Conservation (phyloP, 257 asterid genomes). For the Nicotiana noctiflora region DNA sequence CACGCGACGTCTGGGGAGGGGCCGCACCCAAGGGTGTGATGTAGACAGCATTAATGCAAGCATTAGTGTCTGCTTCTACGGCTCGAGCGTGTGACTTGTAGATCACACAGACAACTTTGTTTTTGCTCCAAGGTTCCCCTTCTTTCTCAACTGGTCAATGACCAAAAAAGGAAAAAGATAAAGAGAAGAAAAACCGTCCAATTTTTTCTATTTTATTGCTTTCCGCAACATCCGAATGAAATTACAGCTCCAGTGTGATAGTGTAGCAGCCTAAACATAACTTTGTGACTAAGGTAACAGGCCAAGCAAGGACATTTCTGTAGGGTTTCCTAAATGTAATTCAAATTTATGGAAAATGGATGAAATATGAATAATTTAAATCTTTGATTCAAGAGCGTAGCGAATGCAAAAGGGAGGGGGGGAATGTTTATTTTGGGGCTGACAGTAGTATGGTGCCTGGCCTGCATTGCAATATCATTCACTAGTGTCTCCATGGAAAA, state of each 20-base stretch:
- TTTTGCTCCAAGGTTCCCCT: no score
- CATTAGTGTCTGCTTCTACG: no score
- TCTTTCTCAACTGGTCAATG: background rate
- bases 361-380: background rate
- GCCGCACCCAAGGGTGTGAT: no score
- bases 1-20: no score
- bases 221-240: background rate
- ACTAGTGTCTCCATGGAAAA: background rate
- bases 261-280: background rate
- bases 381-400: background rate
- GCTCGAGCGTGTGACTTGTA: no score
- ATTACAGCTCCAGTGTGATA: background rate
- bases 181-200: background rate
- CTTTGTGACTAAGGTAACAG: background rate
- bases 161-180: background rate
- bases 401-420: background rate
- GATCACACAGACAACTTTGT: no score
- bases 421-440: background rate
- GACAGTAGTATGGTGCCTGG: background rate
- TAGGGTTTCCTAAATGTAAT: background rate
- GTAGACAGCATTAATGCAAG: no score
- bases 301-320: background rate
- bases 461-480: background rate
- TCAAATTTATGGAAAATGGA: background rate
- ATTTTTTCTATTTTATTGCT: background rate